Conservation (phyloP, 192 early-diverging fungal genomes). For the Gamsiella multidivaricata region DNA sequence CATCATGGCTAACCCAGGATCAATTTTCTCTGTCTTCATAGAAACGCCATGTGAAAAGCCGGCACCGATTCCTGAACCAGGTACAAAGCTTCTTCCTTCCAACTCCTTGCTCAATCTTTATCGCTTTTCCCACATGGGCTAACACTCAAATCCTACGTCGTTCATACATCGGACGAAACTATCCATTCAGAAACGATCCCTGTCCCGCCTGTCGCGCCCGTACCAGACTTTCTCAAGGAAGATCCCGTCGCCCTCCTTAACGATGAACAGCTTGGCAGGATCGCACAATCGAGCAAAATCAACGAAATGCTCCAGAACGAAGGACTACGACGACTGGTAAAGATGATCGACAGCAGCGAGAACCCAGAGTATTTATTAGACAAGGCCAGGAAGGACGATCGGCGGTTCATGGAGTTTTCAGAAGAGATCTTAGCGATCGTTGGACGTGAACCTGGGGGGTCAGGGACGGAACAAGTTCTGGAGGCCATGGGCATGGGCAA, state of each 20-base stretch:
- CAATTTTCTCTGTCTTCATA: not conserved
- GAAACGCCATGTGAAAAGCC: constrained; percentile 51
- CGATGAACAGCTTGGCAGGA: constrained; percentile 22
- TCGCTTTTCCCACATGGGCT: no score
- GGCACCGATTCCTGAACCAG: constrained; percentile 42
- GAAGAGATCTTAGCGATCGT: constrained; percentile 45
- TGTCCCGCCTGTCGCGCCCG: constrained; percentile 33
- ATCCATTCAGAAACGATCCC: constrained; percentile 26
- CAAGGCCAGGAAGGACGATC: constrained; percentile 39
- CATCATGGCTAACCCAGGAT: not conserved
- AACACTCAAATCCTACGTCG: no score
- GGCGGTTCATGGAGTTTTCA: constrained; percentile 44
- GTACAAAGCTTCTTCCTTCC: constrained; percentile 2
- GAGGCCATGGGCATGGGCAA: constrained; percentile 45
- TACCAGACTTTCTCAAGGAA: constrained; percentile 41
- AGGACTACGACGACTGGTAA: constrained; percentile 23
- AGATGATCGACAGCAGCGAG: constrained; percentile 47
- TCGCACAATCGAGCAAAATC: constrained; percentile 23
- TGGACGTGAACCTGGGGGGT: constrained; percentile 20
- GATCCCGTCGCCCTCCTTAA: constrained; percentile 41
- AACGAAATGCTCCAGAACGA: constrained; percentile 43
- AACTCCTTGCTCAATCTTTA: not conserved
- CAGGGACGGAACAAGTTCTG: constrained; percentile 41
- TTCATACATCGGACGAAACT: no score
- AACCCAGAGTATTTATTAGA: constrained; percentile 50